These are phyloP conservation scores for Suillus luteus DNA, from an alignment of 768 basidiomycete genomes.

Conservation along the genomic window DNA sequence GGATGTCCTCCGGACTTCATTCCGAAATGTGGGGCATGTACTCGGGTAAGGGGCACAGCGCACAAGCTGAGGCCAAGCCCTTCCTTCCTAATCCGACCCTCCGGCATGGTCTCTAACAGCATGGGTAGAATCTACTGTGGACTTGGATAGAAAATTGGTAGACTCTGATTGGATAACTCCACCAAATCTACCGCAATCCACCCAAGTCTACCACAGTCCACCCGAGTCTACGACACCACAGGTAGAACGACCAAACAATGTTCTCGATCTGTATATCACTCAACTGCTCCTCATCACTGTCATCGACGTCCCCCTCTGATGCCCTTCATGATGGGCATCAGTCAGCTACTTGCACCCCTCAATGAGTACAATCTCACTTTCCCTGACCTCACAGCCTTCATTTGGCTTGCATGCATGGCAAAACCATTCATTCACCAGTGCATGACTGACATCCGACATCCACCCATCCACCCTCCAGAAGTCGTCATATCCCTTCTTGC, in stretches of 20 bases:
- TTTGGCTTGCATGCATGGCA: conserved; percentile 10
- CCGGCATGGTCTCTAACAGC: no score
- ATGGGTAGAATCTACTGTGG: not conserved
- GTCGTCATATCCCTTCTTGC: conserved; percentile 7
- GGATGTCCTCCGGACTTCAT: no score
- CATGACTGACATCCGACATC: conserved; percentile 8
- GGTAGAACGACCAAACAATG: not conserved
- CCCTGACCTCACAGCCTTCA: not conserved
- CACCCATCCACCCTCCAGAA: conserved; percentile 1
- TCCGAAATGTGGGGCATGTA: no score
- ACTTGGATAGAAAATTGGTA: not conserved
- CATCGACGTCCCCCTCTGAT: not conserved
- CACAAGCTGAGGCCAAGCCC: no score
- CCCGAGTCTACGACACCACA: not conserved
- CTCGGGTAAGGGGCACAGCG: no score
- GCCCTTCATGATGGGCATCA: not conserved
- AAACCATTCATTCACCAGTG: conserved; percentile 8
- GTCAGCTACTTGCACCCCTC: not conserved
- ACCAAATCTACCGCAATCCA: not conserved
- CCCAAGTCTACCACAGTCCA: no score
- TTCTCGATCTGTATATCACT: not conserved
- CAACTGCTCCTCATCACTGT: not conserved
- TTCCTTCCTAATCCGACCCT: no score
- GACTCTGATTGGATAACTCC: not conserved
- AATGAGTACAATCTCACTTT: not conserved